Conservation (phyloP, 768 basidiomycete species). For the Phlebiopsis flavidoalba region DNA sequence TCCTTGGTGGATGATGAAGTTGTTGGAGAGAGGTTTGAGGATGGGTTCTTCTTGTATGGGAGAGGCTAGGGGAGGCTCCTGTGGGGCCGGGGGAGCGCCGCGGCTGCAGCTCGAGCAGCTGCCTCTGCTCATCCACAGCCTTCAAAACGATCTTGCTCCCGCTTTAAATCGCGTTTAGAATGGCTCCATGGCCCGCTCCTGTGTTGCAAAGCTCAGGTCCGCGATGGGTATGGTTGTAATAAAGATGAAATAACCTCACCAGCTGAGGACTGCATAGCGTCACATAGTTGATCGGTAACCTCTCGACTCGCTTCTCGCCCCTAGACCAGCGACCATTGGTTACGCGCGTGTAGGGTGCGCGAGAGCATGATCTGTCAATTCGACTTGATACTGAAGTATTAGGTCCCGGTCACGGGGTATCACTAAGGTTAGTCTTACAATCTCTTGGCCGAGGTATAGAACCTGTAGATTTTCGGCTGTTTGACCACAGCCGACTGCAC, state of each 20-base stretch:
- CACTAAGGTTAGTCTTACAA: conserved; percentile 41
- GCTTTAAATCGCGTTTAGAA: conserved; percentile 66
- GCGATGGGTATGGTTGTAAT: too few species aligned
- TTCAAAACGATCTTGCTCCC: conserved; percentile 53
- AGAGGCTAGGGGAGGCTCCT: conserved; percentile 1
- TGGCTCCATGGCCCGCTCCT: conserved; percentile 71
- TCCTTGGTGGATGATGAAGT: conserved; percentile 32
- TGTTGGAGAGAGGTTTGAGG: conserved; percentile 22
- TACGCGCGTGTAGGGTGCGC: conserved; percentile 62
- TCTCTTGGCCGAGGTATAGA: conserved; percentile 59
- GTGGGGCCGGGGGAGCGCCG: conserved; percentile 6
- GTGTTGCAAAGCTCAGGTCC: neutral
- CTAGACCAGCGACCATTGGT: conserved; percentile 58
- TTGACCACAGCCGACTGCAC: conserved; percentile 58
- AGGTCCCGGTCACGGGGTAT: neutral
- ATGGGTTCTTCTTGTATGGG: conserved; percentile 3
- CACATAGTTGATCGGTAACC: conserved; percentile 77
- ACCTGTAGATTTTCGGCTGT: conserved; percentile 68
- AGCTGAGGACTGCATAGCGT: conserved; percentile 70
- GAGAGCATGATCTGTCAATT: conserved; percentile 49
- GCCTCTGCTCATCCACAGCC: conserved; percentile 34
- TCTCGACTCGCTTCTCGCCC: conserved; percentile 72
- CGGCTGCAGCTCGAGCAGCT: conserved; percentile 19
- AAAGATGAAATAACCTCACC: conserved; percentile 34
- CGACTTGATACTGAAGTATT: conserved; percentile 28